phyloP scores from a whole-genome alignment of 2,329 filamentous ascomycete genomes.

The Paecilomyces sp. region DNA sequence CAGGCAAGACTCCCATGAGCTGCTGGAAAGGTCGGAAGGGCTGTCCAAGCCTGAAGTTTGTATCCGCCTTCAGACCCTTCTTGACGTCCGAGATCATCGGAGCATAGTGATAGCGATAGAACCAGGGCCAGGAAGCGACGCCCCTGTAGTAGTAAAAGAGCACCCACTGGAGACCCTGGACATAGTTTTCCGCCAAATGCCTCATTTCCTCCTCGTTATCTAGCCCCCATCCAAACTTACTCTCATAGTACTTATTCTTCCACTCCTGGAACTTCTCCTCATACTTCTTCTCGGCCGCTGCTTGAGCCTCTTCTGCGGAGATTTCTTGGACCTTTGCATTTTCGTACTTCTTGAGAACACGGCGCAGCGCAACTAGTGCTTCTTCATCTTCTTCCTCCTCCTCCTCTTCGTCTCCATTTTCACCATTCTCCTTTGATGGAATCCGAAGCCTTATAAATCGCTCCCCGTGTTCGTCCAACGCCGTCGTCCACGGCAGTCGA shows the following conservation, averaged over 20 bases:
- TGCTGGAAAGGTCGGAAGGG: slow-evolving; percentile 94
- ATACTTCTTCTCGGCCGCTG: slow-evolving; percentile 75
- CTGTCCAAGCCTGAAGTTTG: slow-evolving; percentile 89
- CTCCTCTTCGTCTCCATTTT: slow-evolving; percentile 50
- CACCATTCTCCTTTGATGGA: slow-evolving; percentile 43
- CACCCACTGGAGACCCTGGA: slow-evolving; percentile 96
- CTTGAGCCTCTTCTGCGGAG: slow-evolving; percentile 69
- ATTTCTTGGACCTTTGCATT: slow-evolving; percentile 79
- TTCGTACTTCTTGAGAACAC: slow-evolving; percentile 85
- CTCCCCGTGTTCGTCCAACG: slow-evolving; percentile 58
- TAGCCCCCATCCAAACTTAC: slow-evolving; percentile 84
- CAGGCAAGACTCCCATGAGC: slow-evolving; percentile 94
- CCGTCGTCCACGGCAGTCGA: slow-evolving; percentile 58
- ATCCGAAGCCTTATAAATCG: slow-evolving; percentile 60
- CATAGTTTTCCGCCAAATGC: slow-evolving; percentile 87
- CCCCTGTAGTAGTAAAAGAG: slow-evolving; percentile 96
- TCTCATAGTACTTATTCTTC: slow-evolving; percentile 90
- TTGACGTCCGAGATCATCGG: slow-evolving; percentile 96
- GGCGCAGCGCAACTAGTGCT: slow-evolving; percentile 70
- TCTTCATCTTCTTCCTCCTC: slow-evolving; percentile 76
- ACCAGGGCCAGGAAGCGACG: slow-evolving; percentile 98
- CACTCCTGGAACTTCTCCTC: slow-evolving; percentile 82
- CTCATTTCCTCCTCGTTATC: slow-evolving; percentile 74
- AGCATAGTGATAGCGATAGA: slow-evolving; percentile 92
- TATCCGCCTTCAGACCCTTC: slow-evolving; percentile 76